Base-by-base conservation (phyloP, 805 yeast genomes). In the Barnettozyma botsteinii region DNA sequence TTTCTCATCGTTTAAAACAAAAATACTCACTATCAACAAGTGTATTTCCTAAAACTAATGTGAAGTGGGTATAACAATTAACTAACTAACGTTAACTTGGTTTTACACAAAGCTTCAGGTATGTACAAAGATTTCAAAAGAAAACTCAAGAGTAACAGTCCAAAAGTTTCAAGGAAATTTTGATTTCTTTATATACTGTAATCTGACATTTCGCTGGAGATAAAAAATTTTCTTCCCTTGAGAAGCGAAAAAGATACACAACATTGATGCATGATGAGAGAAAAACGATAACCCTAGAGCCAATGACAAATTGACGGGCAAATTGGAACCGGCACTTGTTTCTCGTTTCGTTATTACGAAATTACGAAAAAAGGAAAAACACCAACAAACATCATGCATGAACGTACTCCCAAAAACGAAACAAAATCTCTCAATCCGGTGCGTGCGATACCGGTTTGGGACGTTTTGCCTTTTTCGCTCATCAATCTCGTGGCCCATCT, bases 351-450 rank as follows among this genome's bases (percentile, higher is more conserved):
- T 36, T 30, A 5, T 10, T 17, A 30, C 36, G 29, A 36, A 27
- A 27, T 29, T 28, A 32, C 42, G 38, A 35, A 40, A 40, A 36
- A 27, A 24, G 43, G 38, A 40, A 40, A 32, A 31, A 31, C 30
- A 40, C 39, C 33, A 32, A 25, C 37, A 40, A 29, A 35, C 34
- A 14, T 13, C 21, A n/a, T 32, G 43, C 43, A 28, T 35, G 13
- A 31, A 19, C 34, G 34, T 40, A 26, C 43, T 22, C 17, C 15
- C 9, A 13, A 12, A 28, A 35, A 21, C 33, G 37, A 24, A 29
- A 25, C 11, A 23, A 36, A 40, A 28, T 40, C 43, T 31, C 43
- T 40, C 43, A 40, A 40, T 36, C 37, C 31, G 43, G 43, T 26
- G 11, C 12, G 6, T 7, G 26, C 18, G 15, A 28, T 40, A 27